Conservation (phyloP, 805 yeast species). For the Wickerhamiella parazyma region DNA sequence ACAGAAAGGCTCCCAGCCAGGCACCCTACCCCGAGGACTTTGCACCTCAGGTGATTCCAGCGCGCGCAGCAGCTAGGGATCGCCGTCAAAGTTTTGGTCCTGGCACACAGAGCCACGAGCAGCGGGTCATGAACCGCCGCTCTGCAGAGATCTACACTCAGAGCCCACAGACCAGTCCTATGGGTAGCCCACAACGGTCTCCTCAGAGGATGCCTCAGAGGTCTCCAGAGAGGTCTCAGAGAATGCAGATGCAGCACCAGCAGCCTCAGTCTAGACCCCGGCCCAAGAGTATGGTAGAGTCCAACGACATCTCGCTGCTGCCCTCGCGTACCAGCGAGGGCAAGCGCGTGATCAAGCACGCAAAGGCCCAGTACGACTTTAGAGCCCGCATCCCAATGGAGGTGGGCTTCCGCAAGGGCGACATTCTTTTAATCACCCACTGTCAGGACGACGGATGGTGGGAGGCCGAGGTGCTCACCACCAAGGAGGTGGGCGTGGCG, state of each 20-base stretch:
- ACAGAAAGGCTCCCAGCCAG: neutral
- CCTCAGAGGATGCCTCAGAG: neutral
- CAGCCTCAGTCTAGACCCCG: slow-evolving; percentile 2
- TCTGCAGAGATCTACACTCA: slow-evolving; percentile 5
- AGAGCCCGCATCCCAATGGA: slow-evolving; percentile 49
- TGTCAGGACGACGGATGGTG: slow-evolving; percentile 67
- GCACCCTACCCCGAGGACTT: slow-evolving; percentile 8
- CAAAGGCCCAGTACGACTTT: slow-evolving; percentile 45
- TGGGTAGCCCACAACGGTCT: neutral
- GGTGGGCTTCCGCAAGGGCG: slow-evolving; percentile 45
- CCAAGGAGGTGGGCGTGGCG: slow-evolving; percentile 38
- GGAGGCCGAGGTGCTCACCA: slow-evolving; percentile 44
- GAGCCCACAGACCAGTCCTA: neutral
- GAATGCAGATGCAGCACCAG: slow-evolving; percentile 1
- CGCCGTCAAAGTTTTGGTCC: neutral
- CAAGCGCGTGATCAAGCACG: slow-evolving; percentile 37
- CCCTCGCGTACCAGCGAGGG: slow-evolving; percentile 43
- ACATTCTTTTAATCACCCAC: slow-evolving; percentile 37
- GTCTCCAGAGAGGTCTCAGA: neutral
- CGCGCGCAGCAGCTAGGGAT: slow-evolving; percentile 5
- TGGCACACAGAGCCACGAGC: neutral
- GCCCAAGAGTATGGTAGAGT: slow-evolving; percentile 5
- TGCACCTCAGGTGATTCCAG: slow-evolving; percentile 2
- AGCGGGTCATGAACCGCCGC: slow-evolving; percentile 2
- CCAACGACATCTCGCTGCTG: slow-evolving; percentile 21